Base-by-base conservation (phyloP, 1,284 basidiomycete genomes). In the Apiotrichum akiyoshidainum region DNA sequence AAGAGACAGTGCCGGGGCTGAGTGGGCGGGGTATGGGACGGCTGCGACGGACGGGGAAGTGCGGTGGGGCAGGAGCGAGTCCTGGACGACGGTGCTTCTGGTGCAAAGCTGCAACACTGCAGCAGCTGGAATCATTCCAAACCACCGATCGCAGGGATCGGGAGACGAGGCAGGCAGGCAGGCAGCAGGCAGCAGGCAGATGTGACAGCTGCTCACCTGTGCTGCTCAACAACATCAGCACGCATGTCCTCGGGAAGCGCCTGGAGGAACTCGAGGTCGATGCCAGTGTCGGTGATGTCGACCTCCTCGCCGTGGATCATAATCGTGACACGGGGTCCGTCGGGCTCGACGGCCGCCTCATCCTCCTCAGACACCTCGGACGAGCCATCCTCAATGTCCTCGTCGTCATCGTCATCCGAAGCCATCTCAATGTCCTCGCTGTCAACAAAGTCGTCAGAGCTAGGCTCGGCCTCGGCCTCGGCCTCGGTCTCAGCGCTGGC, bases 211-310 rank as follows among this genome's bases (percentile, higher is more conserved):
- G 61, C 71, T 98, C 95, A 14, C 93, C 88, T 68, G 72, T 99
- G 94, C 75, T 99, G 96, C 72, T 95, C 95, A 54, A 99, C 83
- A 33, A 99, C 93, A 75, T 99, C 96, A 73, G 97, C 95, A 49
- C 96, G 86, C 89, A 99, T 96, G 66, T 99, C 95, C 73, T 99
- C 96, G 0, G 96, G 96, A 31, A 99, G 80, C 19, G 96, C 96
- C 78, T 98, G 93, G 55, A 99, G 81, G 84, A 99, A 99, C 11
- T 91, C 94, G 1, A 94, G 92, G 74, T 99, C 96, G 70, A 99
- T 98, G 10, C 96, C 96, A 16, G 93, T 95, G 70, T 98, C 93
- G 11, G 96, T 99, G 71, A 99, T 99, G 74, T 99, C 96, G 34
- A 99, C 90, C n/a, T 87, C 83, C 63, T 86, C 89, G 50, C 95